Evolutionary conservation across 257 asterid genomes (phyloP).

Genomic region (Fraxinus pennsylvanica): DNA sequence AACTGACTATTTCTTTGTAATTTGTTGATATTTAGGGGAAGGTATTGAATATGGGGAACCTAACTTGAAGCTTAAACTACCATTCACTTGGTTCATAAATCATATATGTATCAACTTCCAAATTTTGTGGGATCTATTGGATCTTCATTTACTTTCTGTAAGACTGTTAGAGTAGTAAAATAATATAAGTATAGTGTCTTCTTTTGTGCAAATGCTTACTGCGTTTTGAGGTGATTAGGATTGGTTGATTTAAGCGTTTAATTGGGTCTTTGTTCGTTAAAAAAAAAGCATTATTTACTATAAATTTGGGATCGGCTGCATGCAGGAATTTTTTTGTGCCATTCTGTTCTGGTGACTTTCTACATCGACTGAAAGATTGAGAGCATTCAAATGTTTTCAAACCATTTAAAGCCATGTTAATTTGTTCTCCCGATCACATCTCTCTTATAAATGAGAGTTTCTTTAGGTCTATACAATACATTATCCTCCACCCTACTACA

Average conservation of each 20-base stretch:
- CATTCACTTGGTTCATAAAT: background rate
- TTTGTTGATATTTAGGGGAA: conserved; percentile 1
- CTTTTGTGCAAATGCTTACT: too few relatives aligned
- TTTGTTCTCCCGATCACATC: background rate
- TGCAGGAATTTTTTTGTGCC: background rate
- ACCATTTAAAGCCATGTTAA: background rate
- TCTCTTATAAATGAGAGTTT: too few relatives aligned
- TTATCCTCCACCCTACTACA: background rate
- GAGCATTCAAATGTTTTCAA: too few relatives aligned
- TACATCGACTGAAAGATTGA: background rate
- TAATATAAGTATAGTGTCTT: too few relatives aligned
- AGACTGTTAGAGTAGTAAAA: background rate
- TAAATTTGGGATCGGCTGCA: background rate
- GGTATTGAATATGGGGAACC: conserved; percentile 9
- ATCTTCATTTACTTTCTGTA: background rate
- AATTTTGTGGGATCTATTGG: background rate
- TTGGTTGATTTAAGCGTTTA: background rate
- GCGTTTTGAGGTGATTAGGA: background rate
- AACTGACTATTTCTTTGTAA: conserved; percentile 10
- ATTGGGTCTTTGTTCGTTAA: background rate
- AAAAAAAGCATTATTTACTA: background rate
- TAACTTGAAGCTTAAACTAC: conserved; percentile 14
- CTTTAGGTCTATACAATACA: background rate
- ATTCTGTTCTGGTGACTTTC: background rate
- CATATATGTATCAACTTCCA: background rate